Percentiles rank a stretch among this genome's conserved stretches.
These are phyloP conservation scores for Leishmania arabica DNA, from an alignment of 208 protist species.

Conservation along the genomic window DNA sequence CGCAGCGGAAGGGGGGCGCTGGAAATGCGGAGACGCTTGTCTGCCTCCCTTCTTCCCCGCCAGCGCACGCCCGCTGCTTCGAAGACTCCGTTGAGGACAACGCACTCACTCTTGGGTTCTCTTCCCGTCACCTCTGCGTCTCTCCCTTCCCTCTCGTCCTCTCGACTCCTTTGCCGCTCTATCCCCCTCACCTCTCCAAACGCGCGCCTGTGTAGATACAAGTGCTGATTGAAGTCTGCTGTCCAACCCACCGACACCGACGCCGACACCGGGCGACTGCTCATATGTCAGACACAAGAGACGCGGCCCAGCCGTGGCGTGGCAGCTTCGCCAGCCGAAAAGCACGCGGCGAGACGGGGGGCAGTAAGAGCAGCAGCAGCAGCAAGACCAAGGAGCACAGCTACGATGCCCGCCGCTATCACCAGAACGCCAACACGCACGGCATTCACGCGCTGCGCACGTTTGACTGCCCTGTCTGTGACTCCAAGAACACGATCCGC, in stretches of 20 bases:
- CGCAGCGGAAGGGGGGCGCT: not conserved
- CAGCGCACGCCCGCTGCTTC: not conserved
- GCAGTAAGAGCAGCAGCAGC: constrained; percentile 3
- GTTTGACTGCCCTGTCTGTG: constrained; percentile 87
- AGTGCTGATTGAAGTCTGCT: not conserved
- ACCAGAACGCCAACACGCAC: constrained; percentile 61
- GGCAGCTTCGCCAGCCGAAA: constrained; percentile 26
- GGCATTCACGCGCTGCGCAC: constrained; percentile 61
- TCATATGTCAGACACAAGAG: constrained; percentile 21
- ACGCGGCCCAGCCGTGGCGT: not conserved
- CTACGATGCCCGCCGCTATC: constrained; percentile 49
- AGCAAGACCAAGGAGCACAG: constrained; percentile 33
- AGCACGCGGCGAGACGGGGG: constrained; percentile 19
- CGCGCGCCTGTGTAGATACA: not conserved
- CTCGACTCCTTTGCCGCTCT: not conserved
- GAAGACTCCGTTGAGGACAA: not conserved
- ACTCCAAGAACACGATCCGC: constrained; percentile 63
- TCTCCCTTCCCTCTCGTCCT: not conserved
- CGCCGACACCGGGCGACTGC: not conserved
- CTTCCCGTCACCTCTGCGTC: constrained; percentile 3
- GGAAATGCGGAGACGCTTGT: not conserved
- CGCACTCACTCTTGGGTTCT: not conserved
- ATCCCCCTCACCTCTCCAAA: not conserved
- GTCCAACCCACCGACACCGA: not conserved
- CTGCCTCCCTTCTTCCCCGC: not conserved